phyloP scores from a whole-genome alignment of 2,329 filamentous ascomycete species.

The Fusarium nurragi region DNA sequence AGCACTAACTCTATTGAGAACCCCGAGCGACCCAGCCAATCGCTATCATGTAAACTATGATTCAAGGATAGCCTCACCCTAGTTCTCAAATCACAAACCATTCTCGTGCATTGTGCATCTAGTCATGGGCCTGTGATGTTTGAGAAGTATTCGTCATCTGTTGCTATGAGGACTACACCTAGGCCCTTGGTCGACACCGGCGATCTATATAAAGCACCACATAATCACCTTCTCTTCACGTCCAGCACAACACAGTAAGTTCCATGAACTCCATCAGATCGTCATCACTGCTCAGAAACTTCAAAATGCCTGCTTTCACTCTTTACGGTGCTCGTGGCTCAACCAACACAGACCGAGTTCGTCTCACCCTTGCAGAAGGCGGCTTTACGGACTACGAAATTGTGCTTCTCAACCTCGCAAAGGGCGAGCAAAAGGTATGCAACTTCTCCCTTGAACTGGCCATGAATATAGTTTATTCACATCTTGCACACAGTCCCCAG shows the following conservation, averaged over 20 bases:
- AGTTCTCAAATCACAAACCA: not conserved
- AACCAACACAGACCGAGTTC: not conserved
- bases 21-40: slow-evolving; percentile 7
- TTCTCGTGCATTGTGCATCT: not conserved
- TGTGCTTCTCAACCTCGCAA: not conserved
- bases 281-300: rapidly evolving
- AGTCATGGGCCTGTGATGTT: not conserved
- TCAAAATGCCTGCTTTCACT: not conserved
- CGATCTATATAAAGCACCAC: not conserved
- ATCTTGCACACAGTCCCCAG: not conserved
- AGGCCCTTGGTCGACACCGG: not conserved
- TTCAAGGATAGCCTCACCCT: not conserved
- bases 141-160: not conserved
- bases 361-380: not conserved
- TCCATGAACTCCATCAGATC: not conserved
- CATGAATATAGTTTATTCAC: too few relatives aligned
- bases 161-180: not conserved
- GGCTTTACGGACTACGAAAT: not conserved
- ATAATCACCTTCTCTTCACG: not conserved
- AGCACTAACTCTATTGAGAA: not conserved
- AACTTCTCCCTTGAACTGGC: not conserved
- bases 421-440: not conserved
- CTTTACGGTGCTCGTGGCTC: not conserved
- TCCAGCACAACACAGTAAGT: rapidly evolving
- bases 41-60: not conserved